Conservation (phyloP, 2,329 filamentous ascomycete genomes). For the Aspergillus luchuensis region DNA sequence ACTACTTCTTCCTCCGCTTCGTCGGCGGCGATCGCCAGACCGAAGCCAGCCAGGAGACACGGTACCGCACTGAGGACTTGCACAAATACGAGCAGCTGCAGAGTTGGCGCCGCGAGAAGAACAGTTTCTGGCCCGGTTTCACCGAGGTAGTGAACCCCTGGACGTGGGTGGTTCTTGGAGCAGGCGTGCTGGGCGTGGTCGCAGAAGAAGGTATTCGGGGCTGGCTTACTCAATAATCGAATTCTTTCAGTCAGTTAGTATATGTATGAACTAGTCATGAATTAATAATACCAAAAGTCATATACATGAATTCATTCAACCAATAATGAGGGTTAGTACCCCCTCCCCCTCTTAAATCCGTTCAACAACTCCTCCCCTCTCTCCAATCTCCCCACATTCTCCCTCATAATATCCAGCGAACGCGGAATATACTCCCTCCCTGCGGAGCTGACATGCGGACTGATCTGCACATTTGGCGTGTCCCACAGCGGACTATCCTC, state of each 20-base stretch:
- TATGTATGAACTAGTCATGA: no score
- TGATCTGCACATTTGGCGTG: slow-evolving; percentile 68
- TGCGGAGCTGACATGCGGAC: slow-evolving; percentile 64
- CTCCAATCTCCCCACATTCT: slow-evolving; percentile 58
- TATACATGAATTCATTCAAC: neutral
- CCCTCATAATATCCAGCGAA: slow-evolving; percentile 59
- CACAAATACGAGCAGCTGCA: slow-evolving; percentile 57
- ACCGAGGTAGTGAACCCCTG: slow-evolving; percentile 58
- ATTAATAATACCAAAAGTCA: neutral
- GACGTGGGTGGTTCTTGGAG: slow-evolving; percentile 56
- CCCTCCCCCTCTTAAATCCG: slow-evolving; percentile 60
- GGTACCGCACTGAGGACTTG: slow-evolving; percentile 55
- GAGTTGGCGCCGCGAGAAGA: slow-evolving; percentile 56
- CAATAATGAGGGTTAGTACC: slow-evolving; percentile 52
- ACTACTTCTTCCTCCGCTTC: slow-evolving; percentile 61
- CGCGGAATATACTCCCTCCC: slow-evolving; percentile 59
- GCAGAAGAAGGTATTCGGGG: slow-evolving; percentile 44
- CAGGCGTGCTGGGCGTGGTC: slow-evolving; percentile 53
- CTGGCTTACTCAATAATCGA: neutral
- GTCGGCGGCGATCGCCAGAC: slow-evolving; percentile 60
- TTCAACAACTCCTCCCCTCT: slow-evolving; percentile 62
- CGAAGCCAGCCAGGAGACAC: slow-evolving; percentile 54
- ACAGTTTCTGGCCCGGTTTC: slow-evolving; percentile 61
- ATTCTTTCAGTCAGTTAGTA: neutral
- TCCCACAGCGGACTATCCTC: slow-evolving; percentile 69